These are phyloP conservation scores for Collybia sordida DNA, from an alignment of 768 basidiomycete genomes.

Conservation along the genomic window DNA sequence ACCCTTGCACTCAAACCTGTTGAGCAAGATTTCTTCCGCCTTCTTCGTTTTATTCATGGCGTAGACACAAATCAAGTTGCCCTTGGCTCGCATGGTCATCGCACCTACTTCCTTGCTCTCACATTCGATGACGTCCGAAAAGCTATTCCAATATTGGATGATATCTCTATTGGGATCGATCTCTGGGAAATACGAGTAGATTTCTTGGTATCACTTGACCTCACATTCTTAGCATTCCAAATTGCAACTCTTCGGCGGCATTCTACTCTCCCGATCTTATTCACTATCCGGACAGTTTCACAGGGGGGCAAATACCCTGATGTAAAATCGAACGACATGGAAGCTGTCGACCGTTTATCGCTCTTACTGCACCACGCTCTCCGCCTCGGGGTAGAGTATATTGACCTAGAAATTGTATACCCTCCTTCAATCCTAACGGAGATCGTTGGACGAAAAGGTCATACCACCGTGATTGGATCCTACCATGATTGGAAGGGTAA, in stretches of 20 bases:
- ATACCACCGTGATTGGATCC: constrained; percentile 67
- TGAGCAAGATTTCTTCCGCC: constrained; percentile 56
- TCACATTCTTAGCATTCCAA: constrained; percentile 61
- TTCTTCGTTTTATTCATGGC: constrained; percentile 72
- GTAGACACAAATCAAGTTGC: constrained; percentile 49
- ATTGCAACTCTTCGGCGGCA: constrained; percentile 60
- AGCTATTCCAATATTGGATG: constrained; percentile 52
- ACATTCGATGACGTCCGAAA: constrained; percentile 70
- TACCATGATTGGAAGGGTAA: constrained; percentile 74
- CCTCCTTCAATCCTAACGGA: constrained; percentile 46
- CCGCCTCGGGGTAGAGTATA: constrained; percentile 72
- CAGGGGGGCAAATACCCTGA: constrained; percentile 78
- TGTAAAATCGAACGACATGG: constrained; percentile 39
- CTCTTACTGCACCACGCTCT: constrained; percentile 43
- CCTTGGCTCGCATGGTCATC: constrained; percentile 31
- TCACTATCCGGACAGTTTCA: constrained; percentile 67
- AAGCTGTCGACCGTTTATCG: constrained; percentile 58
- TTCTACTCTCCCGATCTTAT: constrained; percentile 69
- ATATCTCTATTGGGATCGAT: constrained; percentile 65
- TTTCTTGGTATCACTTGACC: constrained; percentile 46
- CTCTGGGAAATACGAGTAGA: constrained; percentile 78
- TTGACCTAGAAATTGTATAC: constrained; percentile 71
- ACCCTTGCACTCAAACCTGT: constrained; percentile 27
- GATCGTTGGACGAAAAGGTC: constrained; percentile 50
- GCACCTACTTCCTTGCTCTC: constrained; percentile 72